Base-by-base conservation (phyloP, 1,284 basidiomycete genomes). In the Ceratobasidium sp. region DNA sequence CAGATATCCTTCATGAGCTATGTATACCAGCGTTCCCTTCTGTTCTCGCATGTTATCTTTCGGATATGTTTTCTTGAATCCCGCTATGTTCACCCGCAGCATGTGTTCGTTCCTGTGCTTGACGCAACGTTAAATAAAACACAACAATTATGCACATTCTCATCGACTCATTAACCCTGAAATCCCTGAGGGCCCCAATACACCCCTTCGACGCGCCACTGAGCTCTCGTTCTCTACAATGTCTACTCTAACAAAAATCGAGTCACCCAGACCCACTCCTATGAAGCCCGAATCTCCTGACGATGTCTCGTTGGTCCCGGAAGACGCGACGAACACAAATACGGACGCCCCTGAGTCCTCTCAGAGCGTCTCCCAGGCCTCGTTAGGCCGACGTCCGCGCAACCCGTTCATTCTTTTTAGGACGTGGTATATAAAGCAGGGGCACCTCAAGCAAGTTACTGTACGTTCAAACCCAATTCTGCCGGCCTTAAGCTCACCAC, bases 141-240 rank as follows among this genome's bases (percentile, higher is more conserved):
- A 71, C 54, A 48, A 71, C 56, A 59, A 71, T 71, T 71, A 71
- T 71, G 56, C 59, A 71, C 67, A 57, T 44, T 48, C 36, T 56
- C 5, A 59, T 64, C 62, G 19, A 71, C 41, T 71, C 54, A 71
- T 71, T 71, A 71, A 71, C 67, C 67, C 67, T 71, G 67, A 71
- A 54, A 45, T 24, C 67, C 66, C 54, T 71, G 47, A 19, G 44
- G 22, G 51, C 24, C 51, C 59, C 59, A 33, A 31, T n/a, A 47
- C 60, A 71, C 67, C 67, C 54, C 45, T 54, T 22, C 17, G 8
- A 33, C 17, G 67, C 67, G 56, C 56, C 54, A 71, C 65, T 41
- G 11, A 11, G 17, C 51, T 56, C 65, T 51, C 45, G 19, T 6
- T 56, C 54, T 50, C 54, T 29, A 60, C 67, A 45, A 71, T 71